phyloP scores from a whole-genome alignment of 1,139 yeast genomes.

The Yamadazyma atmosphaerica region DNA sequence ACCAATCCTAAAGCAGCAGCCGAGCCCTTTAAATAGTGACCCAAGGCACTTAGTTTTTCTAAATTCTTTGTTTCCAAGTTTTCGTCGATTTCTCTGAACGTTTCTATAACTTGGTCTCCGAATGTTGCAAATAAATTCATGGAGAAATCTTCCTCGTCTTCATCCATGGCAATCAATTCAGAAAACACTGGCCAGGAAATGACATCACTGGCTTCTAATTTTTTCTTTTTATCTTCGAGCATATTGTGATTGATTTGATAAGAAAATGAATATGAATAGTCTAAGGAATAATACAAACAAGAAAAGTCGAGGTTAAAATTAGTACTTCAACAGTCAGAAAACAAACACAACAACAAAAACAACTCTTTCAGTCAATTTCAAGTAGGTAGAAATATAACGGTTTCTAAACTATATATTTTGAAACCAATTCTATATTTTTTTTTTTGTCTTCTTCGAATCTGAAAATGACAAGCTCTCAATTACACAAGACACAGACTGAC shows the following conservation, averaged over 20 bases:
- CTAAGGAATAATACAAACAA: background rate
- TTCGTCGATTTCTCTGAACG: constrained; percentile 69
- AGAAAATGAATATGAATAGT: background rate
- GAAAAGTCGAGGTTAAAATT: background rate
- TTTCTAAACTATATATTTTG: no score
- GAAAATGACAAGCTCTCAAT: background rate
- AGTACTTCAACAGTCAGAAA: background rate
- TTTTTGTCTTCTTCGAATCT: background rate
- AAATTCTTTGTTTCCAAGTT: constrained; percentile 53
- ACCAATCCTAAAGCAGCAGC: constrained; percentile 92
- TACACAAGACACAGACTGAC: background rate
- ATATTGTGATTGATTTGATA: constrained; percentile 14
- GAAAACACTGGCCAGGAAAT: constrained; percentile 88
- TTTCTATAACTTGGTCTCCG: constrained; percentile 84
- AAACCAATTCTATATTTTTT: background rate
- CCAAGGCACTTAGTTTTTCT: constrained; percentile 66
- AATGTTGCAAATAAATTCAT: constrained; percentile 75
- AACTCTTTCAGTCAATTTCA: background rate
- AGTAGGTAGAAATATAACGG: no score
- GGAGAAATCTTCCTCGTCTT: constrained; percentile 87
- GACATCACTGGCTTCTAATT: constrained; percentile 55
- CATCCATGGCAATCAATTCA: constrained; percentile 92
- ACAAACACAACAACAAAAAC: background rate
- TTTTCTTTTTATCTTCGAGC: constrained; percentile 35
- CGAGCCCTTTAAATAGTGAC: constrained; percentile 93